A percentile compares a stretch with the other conserved stretches of the same genome.
Evolutionary conservation across 306 rosid species (phyloP).

Genomic region (Dryas alaskensis): DNA sequence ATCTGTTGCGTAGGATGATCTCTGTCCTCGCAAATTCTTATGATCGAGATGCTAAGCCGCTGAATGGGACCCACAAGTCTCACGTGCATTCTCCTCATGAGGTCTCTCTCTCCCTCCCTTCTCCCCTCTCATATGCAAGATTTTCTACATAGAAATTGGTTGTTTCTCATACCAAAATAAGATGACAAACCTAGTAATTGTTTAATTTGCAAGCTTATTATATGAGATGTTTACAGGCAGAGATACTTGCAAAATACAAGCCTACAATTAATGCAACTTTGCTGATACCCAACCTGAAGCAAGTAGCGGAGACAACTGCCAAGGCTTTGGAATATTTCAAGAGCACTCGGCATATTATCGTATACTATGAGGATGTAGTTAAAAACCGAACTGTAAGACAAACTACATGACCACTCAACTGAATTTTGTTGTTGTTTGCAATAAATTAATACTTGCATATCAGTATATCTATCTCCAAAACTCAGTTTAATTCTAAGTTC

Average conservation of each 20-base stretch:
- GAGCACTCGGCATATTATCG: slow-evolving; percentile 71
- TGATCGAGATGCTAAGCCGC: slow-evolving; percentile 61
- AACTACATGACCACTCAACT: background rate
- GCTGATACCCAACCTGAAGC: slow-evolving; percentile 53
- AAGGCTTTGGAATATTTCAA: slow-evolving; percentile 91
- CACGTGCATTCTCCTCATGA: slow-evolving; percentile 88
- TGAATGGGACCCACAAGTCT: slow-evolving; percentile 98
- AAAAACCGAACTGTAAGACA: slow-evolving; percentile 75
- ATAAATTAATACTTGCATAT: background rate
- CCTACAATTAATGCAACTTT: slow-evolving; percentile 71
- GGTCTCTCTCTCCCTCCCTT: slow-evolving; percentile 36
- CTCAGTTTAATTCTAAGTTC: too few species aligned
- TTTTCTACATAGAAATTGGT: background rate
- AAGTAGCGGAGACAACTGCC: slow-evolving; percentile 66
- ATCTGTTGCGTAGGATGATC: slow-evolving; percentile 90
- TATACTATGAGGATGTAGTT: slow-evolving; percentile 83
- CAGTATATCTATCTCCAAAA: too few species aligned
- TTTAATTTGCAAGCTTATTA: background rate
- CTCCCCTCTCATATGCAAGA: background rate
- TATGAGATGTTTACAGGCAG: slow-evolving; percentile 66
- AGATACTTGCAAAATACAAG: slow-evolving; percentile 83
- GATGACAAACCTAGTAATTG: background rate
- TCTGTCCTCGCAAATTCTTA: slow-evolving; percentile 84
- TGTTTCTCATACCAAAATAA: background rate
- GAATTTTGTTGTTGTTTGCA: background rate